Base-by-base conservation (phyloP, 306 rosid genomes). In the Prunus padus region DNA sequence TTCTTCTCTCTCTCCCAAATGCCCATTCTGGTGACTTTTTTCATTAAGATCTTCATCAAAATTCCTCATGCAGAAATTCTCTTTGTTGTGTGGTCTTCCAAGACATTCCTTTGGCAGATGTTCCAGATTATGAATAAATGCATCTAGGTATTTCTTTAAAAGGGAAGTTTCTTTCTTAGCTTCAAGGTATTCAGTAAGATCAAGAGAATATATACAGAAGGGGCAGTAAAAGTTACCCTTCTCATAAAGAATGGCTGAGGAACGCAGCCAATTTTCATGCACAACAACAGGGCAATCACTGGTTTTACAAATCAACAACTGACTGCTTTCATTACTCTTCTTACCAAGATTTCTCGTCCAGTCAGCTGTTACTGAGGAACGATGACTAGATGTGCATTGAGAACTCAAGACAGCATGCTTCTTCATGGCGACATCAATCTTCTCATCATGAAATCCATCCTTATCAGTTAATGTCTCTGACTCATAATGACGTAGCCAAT, bases 181-280 rank as follows among this genome's bases (percentile, higher is more conserved):
- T 76, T 86, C 94, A 75, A 79, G 80, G 83, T 85, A 88, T 75
- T 87, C 91, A 42, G 90, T 80, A 67, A 77, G 73, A 79, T 91
- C 81, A 55, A 22, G 85, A 50, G 86, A 84, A 79, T 86, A 89
- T 42, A 67, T 79, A 78, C 98, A 93, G 71, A 89, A 88, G 9
- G 96, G 96, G 82, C 98, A 93, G 52, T 81, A 76, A 68, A 84
- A 87, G 44, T 81, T 77, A 3, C 83, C 90, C 49, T 76, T 71
- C 67, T 74, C 78, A 51, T 83, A 84, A 77, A 80, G 60, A 47
- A 61, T 79, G 66, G 81, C 78, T 49, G 76, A 57, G 67, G 79
- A 82, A 72, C 83, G 79, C 73, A 89, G 44, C 64, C 98, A 93
- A 67, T 61, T 78, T 81, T 86, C 83, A 77, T 88, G 96, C 82